Conservation (phyloP, 1,284 basidiomycete genomes). For the Ceratobasidium sp. region DNA sequence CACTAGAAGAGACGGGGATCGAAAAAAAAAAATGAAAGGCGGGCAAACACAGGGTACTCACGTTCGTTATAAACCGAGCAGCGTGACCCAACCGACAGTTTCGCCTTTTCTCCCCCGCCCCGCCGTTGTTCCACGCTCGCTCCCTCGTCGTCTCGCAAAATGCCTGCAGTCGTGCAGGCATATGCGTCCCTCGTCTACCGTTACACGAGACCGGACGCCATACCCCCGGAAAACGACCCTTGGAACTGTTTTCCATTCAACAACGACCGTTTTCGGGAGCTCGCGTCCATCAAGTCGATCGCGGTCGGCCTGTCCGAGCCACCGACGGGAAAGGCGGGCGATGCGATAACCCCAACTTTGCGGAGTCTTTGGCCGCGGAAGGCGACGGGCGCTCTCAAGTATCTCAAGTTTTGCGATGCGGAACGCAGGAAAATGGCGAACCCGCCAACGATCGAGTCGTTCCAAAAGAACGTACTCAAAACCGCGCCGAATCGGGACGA, state of each 20-base stretch:
- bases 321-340: not conserved
- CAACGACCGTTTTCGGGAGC: not conserved
- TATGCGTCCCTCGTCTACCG: too few species aligned
- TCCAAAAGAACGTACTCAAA: not conserved
- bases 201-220: too few species aligned
- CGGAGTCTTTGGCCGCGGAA: not conserved
- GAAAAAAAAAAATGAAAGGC: too few species aligned
- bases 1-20: too few species aligned
- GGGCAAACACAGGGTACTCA: too few species aligned
- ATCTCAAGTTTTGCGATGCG: not conserved
- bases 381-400: not conserved
- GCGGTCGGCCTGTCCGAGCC: not conserved
- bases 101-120: too few species aligned
- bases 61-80: too few species aligned
- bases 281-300: not conserved
- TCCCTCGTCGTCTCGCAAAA: too few species aligned
- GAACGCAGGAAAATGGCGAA: not conserved
- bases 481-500: not conserved
- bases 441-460: not conserved
- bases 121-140: too few species aligned
- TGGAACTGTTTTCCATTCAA: constrained; percentile 10
- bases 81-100: too few species aligned
- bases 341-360: not conserved
- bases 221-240: too few species aligned
- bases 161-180: too few species aligned